These are phyloP conservation scores for Mimosa pudica DNA, from an alignment of 306 rosid species.

Conservation along the genomic window DNA sequence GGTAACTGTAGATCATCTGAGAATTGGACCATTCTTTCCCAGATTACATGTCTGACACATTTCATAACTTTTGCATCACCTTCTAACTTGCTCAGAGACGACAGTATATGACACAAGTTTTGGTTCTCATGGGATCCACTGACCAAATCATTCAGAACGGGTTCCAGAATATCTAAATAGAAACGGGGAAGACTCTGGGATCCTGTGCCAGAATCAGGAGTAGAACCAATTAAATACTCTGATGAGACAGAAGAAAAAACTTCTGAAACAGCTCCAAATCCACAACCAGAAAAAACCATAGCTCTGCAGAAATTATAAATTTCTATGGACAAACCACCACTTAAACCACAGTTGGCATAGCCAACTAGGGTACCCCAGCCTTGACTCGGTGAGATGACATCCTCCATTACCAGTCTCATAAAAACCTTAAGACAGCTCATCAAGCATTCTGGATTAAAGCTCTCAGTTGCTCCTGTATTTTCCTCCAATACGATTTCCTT, in stretches of 20 bases:
- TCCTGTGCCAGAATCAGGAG: slow-evolving; percentile 43
- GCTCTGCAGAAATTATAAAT: slow-evolving; percentile 71
- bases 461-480: slow-evolving; percentile 44
- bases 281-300: slow-evolving; percentile 93
- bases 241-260: slow-evolving; percentile 70
- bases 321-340: slow-evolving; percentile 60
- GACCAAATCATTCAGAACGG: slow-evolving; percentile 64
- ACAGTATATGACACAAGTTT: slow-evolving; percentile 65
- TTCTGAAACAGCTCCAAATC: slow-evolving; percentile 77
- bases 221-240: slow-evolving; percentile 46
- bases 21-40: slow-evolving; percentile 88
- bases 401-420: slow-evolving; percentile 85
- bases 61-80: slow-evolving; percentile 71
- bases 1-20: slow-evolving; percentile 85
- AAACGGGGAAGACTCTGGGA: slow-evolving; percentile 70
- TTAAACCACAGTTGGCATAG: slow-evolving; percentile 63
- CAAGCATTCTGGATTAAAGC: slow-evolving; percentile 66
- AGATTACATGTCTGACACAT: slow-evolving; percentile 70
- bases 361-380: slow-evolving; percentile 76
- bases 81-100: slow-evolving; percentile 88
- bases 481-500: slow-evolving; percentile 55
- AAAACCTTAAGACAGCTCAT: slow-evolving; percentile 66
- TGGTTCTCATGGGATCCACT: slow-evolving; percentile 66
- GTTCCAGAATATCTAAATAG: slow-evolving; percentile 72
- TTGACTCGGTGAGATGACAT: slow-evolving; percentile 86